Conservation (phyloP, 257 asterid species). For the Forsythia viridissima region DNA sequence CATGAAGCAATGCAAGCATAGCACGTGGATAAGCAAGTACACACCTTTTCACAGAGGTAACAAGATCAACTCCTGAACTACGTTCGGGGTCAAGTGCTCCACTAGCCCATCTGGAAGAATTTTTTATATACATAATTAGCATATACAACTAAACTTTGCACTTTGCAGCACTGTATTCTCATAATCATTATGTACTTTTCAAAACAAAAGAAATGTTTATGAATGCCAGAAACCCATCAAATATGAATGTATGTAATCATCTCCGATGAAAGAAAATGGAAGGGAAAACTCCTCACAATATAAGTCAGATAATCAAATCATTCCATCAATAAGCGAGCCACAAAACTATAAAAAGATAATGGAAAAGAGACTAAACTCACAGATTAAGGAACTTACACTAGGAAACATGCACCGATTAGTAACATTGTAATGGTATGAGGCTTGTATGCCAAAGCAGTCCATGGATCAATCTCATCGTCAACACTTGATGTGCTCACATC, state of each 20-base stretch:
- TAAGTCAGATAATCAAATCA: neutral
- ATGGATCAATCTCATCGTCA: constrained; percentile 81
- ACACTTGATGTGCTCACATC: constrained; percentile 38
- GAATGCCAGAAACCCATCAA: neutral
- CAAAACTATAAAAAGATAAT: constrained; percentile 9
- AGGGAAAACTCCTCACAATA: neutral
- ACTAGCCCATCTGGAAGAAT: constrained; percentile 82
- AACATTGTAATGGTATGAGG: constrained; percentile 84
- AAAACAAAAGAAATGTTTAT: neutral
- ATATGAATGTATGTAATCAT: constrained; percentile 4
- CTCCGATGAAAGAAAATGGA: neutral
- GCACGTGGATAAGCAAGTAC: constrained; percentile 3
- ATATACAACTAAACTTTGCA: constrained; percentile 2
- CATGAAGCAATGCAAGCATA: neutral
- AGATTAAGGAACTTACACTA: constrained; percentile 62
- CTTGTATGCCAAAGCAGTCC: constrained; percentile 97
- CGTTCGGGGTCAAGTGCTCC: constrained; percentile 86
- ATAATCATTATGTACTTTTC: neutral
- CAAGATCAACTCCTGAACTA: constrained; percentile 54
- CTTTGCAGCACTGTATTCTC: neutral
- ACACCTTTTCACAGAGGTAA: constrained; percentile 80
- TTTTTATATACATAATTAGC: constrained; percentile 21
- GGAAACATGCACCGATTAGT: constrained; percentile 90
- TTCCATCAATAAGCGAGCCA: neutral
- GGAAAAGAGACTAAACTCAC: constrained; percentile 9